Evolutionary conservation across 78 protist species (phyloP).

Genomic region (Polysphondylium violaceum): DNA sequence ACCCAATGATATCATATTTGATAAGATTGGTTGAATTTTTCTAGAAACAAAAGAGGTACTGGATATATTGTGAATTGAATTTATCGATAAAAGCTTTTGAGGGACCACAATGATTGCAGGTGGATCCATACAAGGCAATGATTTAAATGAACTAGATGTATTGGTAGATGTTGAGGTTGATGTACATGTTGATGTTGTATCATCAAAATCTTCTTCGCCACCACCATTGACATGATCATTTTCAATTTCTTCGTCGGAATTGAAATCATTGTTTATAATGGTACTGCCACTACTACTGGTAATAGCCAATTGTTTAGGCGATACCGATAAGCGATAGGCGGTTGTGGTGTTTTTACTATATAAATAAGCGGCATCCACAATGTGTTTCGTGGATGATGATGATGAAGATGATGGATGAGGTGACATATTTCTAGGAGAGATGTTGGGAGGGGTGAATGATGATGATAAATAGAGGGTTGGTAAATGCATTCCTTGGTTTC

Average conservation of each 20-base stretch:
- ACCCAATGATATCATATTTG: neutral
- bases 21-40: neutral
- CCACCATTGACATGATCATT: neutral
- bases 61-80: neutral
- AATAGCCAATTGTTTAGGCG: neutral
- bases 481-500: constrained; percentile 51
- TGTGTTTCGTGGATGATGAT: neutral
- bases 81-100: neutral
- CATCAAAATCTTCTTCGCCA: neutral
- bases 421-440: neutral
- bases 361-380: neutral
- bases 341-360: neutral
- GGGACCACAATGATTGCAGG: neutral
- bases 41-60: neutral
- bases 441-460: neutral
- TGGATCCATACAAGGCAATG: neutral
- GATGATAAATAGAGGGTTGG: constrained; percentile 9
- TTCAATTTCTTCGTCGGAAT: neutral
- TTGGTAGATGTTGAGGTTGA: neutral
- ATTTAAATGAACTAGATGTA: neutral
- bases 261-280: neutral
- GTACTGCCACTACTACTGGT: neutral
- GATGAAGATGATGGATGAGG: neutral
- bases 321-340: neutral
- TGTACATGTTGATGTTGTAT: neutral